Evolutionary conservation across 768 basidiomycete species (phyloP), one percentile per base, ranked within the genome.

Genomic region (Podaxis rugospora): DNA sequence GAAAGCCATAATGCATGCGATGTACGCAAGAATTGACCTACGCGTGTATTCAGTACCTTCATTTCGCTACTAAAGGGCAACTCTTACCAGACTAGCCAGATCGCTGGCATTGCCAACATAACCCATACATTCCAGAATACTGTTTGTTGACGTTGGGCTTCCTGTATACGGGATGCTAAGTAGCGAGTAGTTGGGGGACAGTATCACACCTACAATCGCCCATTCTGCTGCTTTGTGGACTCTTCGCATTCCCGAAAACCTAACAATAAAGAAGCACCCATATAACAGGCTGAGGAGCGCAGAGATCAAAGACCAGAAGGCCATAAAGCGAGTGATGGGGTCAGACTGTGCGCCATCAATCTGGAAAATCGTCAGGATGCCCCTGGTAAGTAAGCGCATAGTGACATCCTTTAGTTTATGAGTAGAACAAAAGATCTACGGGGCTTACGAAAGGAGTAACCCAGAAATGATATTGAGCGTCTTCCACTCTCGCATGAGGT

Each of bases 211-310:
- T 64, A 84, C 83, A 66, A 83, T 77, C 1, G 86, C 83, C 82
- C 85, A 87, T 52, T 80, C 76, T 3, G 81, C 80, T 5, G 85
- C 87, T 63, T 81, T 82, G 66, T 83, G 74, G 75, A 86, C 83
- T 61, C 76, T 82, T 21, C 80, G 75, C 86, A 88, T 87, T 0
- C 77, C 80, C 4, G 80, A 82, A 60, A 88, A 87, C n/a, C 84
- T 77, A 35, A 87, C 71, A 21, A 85, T 86, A 65, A 82, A 88
- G 36, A 84, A 74, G 64, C 86, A 84, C 0, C 86, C 86, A 63
- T 78, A 87, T 2, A 79, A 74, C 16, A 87, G 70, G 65, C 85
- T 86, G 76, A 87, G 79, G 44, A 87, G 65, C 1, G 85, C 83
- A 27, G 80, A 86, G 0, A 80, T 73, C 40, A 87, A 71, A 4